Evolutionary conservation across 208 protist genomes (phyloP).

Genomic region (Crithidia brevicula): DNA sequence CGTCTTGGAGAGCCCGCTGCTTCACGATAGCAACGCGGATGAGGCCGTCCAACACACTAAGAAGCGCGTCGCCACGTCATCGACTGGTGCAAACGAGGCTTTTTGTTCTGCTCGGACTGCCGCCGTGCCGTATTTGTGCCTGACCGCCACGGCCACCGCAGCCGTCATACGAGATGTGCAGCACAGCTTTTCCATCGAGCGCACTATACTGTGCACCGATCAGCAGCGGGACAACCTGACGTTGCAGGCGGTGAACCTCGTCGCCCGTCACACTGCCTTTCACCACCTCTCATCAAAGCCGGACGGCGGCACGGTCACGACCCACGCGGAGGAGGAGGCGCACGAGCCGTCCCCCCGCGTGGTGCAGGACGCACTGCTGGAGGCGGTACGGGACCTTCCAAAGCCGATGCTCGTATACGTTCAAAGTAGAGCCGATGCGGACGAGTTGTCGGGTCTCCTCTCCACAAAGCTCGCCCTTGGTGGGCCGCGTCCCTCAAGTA

Average conservation of each 20-base stretch:
- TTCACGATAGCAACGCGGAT: conserved; percentile 1
- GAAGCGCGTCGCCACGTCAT: no score
- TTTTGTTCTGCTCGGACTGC: no score
- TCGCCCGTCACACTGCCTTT: conserved; percentile 22
- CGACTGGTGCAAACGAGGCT: no score
- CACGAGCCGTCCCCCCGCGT: conserved; percentile 40
- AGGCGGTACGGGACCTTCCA: conserved; percentile 66
- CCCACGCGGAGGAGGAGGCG: not conserved
- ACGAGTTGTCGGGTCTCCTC: conserved; percentile 69
- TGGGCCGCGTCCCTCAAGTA: not conserved
- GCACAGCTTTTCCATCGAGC: conserved; percentile 63
- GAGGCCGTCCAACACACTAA: not conserved
- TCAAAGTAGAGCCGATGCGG: conserved; percentile 75
- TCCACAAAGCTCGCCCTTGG: conserved; percentile 38
- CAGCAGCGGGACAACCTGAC: conserved; percentile 66
- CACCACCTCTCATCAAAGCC: not conserved
- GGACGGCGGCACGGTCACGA: not conserved
- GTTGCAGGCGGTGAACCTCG: conserved; percentile 56
- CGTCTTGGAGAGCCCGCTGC: conserved; percentile 43
- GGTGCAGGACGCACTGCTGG: conserved; percentile 62
- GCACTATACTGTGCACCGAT: conserved; percentile 46
- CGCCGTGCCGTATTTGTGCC: conserved; percentile 66
- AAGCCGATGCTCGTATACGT: conserved; percentile 92
- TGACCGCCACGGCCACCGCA: conserved; percentile 85
- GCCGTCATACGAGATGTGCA: conserved; percentile 84